Percentiles rank a stretch among this genome's conserved stretches.
Evolutionary conservation across 1,284 basidiomycete genomes (phyloP).

Genomic region (Cerrena zonata): DNA sequence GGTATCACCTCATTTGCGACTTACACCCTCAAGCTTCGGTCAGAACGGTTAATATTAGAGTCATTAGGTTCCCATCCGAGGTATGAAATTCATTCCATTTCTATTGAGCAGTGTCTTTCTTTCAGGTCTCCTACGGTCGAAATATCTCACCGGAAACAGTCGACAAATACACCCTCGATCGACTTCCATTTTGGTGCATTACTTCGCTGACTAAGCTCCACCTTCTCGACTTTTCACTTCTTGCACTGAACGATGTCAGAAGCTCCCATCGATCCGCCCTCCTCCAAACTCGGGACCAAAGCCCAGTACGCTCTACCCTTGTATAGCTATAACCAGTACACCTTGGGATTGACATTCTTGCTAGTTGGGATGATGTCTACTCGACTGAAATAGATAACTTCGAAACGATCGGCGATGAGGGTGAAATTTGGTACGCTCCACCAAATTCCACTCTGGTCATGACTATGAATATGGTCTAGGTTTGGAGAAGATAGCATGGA

Average conservation of each 20-base stretch:
- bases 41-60: too few species aligned
- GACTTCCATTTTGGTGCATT: background rate
- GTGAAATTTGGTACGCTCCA: conserved; percentile 70
- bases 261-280: conserved; percentile 20
- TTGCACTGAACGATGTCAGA: conserved; percentile 10
- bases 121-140: too few species aligned
- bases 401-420: conserved; percentile 79
- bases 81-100: too few species aligned
- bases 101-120: too few species aligned
- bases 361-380: conserved; percentile 73
- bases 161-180: background rate
- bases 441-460: background rate
- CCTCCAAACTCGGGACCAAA: conserved; percentile 46
- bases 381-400: conserved; percentile 71
- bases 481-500: conserved; percentile 78
- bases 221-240: conserved; percentile 1
- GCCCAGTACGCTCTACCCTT: conserved; percentile 31
- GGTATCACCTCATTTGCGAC: too few species aligned
- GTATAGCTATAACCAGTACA: background rate
- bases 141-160: too few species aligned
- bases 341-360: conserved; percentile 12
- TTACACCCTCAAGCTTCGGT: too few species aligned
- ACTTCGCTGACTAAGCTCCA: conserved; percentile 27
- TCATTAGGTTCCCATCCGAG: too few species aligned
- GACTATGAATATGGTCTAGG: conserved; percentile 38